Evolutionary conservation across 2,329 filamentous ascomycete species (phyloP).

Genomic region (Epichloe sylvatica): DNA sequence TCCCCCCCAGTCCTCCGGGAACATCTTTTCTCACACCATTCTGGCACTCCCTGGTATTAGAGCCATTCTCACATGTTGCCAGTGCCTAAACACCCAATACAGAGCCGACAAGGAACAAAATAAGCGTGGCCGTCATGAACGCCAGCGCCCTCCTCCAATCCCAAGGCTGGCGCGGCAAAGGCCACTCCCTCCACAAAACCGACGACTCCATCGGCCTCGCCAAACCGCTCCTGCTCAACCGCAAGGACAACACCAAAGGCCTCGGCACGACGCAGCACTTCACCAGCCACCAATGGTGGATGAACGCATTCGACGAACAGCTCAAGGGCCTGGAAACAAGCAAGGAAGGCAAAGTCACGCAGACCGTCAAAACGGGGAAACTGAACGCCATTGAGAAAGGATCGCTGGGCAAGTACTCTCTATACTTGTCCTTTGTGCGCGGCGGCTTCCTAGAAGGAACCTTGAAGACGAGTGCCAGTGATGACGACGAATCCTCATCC

Average conservation of each 20-base stretch:
- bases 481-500: not conserved
- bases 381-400: constrained; percentile 43
- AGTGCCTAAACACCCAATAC: not conserved
- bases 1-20: not conserved
- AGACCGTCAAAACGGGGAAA: constrained; percentile 40
- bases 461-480: constrained; percentile 23
- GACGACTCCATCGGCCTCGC: constrained; percentile 62
- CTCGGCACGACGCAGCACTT: constrained; percentile 61
- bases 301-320: constrained; percentile 85
- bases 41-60: not conserved
- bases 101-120: not conserved
- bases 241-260: constrained; percentile 69
- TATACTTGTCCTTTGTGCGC: constrained; percentile 76
- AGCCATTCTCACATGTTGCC: not conserved
- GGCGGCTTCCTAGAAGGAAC: constrained; percentile 69
- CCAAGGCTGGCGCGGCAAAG: constrained; percentile 82
- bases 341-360: constrained; percentile 38
- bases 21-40: not conserved
- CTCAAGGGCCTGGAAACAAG: constrained; percentile 63
- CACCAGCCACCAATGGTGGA: constrained; percentile 85
- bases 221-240: constrained; percentile 68
- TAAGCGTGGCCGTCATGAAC: constrained; percentile 46
- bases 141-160: constrained; percentile 67
- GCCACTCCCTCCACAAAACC: constrained; percentile 71
- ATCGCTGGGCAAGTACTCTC: constrained; percentile 41